Conservation (phyloP, 345 rosid species). For the sweet orange (Citrus sinensis) region DVS_A1.0 CM039161.1:22770001-22770500, state of each 20-base stretch:
- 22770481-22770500: not conserved
- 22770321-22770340: not conserved
- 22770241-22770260: constrained; percentile 61
- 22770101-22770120: constrained; percentile 10
- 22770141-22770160: constrained; percentile 39
- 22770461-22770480: not conserved
- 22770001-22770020: not conserved
- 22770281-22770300: not conserved
- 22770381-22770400: not conserved
- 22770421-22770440: not conserved
- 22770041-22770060: not conserved
- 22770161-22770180: constrained; percentile 70
- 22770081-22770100: not conserved
- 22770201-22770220: constrained; percentile 48
- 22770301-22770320: not conserved
- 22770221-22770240: constrained; percentile 78
- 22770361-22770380: not conserved
- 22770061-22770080: not conserved
- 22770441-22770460: not conserved
- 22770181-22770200: constrained; percentile 45
- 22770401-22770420: not conserved
- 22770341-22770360: not conserved
- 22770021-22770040: not conserved
- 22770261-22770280: not conserved
- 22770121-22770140: constrained; percentile 7